A percentile compares a stretch with the other conserved stretches of the same genome.
phyloP scores from a whole-genome alignment of 805 yeast species.

The Sungouiozyma ichnusensis region DNA sequence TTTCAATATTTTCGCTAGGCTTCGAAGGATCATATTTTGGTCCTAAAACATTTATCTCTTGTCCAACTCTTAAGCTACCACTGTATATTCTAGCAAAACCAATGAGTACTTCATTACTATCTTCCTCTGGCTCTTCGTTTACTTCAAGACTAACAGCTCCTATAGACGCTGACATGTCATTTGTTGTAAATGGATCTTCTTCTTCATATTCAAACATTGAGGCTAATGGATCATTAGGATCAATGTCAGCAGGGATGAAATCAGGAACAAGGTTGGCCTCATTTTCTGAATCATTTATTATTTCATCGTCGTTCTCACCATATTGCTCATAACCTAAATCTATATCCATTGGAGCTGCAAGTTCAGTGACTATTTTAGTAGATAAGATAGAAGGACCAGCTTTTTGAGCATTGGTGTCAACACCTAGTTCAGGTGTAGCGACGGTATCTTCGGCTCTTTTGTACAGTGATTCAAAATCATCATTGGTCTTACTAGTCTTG shows the following conservation, averaged over 20 bases:
- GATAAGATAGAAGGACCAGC: conserved; percentile 14
- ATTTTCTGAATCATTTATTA: conserved; percentile 11
- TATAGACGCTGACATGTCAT: conserved; percentile 9
- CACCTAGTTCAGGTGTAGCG: conserved; percentile 8
- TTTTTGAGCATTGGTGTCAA: conserved; percentile 14
- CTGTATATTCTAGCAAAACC: conserved; percentile 87
- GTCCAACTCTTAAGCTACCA: conserved; percentile 71
- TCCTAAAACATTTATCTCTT: conserved; percentile 63
- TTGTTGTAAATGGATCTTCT: conserved; percentile 39
- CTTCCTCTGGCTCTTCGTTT: conserved; percentile 36
- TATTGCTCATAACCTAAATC: conserved; percentile 20
- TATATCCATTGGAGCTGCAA: conserved; percentile 19
- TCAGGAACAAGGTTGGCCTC: conserved; percentile 16
- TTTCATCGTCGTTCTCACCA: conserved; percentile 10
- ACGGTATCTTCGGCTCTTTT: conserved; percentile 21
- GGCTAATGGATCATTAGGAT: conserved; percentile 30
- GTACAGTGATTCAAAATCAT: conserved; percentile 11
- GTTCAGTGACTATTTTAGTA: conserved; percentile 16
- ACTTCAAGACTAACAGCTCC: conserved; percentile 33
- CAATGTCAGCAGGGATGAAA: conserved; percentile 22
- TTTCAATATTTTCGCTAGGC: conserved; percentile 45
- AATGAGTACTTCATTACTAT: conserved; percentile 55
- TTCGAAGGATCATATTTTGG: conserved; percentile 74
- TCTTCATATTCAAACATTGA: conserved; percentile 41
- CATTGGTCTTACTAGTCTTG: conserved; percentile 2